Percentiles rank a stretch among this genome's conserved stretches.
Conservation (phyloP, 2,329 filamentous ascomycete genomes). For the Colletotrichum paranaense region DNA sequence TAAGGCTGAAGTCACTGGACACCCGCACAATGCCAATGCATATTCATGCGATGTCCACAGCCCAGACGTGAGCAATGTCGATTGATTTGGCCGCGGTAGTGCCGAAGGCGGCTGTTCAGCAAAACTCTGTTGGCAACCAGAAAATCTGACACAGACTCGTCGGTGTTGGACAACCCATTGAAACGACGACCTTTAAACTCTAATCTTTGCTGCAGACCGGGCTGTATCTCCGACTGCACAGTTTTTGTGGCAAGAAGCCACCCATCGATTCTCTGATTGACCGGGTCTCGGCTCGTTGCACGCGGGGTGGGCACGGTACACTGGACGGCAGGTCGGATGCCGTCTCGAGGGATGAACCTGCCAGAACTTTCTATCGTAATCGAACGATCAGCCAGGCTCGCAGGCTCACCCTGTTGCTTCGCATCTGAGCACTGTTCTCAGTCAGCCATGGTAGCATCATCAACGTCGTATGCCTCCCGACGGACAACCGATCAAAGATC, state of each 20-base stretch:
- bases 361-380: neutral
- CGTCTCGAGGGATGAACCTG: conserved; percentile 21
- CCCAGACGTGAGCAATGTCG: neutral
- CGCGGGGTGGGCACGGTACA: conserved; percentile 4
- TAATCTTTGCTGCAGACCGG: neutral
- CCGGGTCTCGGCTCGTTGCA: conserved; percentile 12
- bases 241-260: neutral
- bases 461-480: neutral
- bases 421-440: neutral
- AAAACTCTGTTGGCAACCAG: conserved; percentile 7
- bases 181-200: conserved; percentile 16
- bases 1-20: neutral
- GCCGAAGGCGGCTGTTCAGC: conserved; percentile 3
- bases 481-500: neutral
- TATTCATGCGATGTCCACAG: neutral
- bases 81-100: neutral
- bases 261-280: neutral
- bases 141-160: conserved; percentile 13
- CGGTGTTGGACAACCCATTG: neutral
- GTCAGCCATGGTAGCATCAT: neutral
- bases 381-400: neutral
- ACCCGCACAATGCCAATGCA: neutral
- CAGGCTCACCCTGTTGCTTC: neutral
- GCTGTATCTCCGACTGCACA: neutral
- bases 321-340: neutral